phyloP scores from a whole-genome alignment of 1,284 basidiomycete species.

The Rhizoctonia solani region DNA sequence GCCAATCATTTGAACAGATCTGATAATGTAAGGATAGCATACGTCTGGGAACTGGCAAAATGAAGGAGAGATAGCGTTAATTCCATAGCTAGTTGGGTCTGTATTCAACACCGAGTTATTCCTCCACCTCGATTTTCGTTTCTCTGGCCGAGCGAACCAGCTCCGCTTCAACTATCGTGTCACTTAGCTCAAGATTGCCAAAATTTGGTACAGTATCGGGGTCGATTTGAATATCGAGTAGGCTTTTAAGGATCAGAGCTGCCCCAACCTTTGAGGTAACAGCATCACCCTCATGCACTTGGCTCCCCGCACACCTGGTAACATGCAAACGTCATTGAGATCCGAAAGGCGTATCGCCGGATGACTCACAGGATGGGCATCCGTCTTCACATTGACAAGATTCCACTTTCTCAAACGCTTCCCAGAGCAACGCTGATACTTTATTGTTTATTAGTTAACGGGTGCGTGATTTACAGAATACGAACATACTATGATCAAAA shows the following conservation, averaged over 20 bases:
- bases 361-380: constrained; percentile 67
- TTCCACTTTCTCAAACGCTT: constrained; percentile 68
- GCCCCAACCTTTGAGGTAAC: constrained; percentile 77
- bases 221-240: constrained; percentile 62
- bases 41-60: neutral
- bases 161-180: constrained; percentile 61
- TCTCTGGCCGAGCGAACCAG: constrained; percentile 54
- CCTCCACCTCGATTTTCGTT: constrained; percentile 54
- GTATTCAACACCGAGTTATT: neutral
- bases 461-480: constrained; percentile 15
- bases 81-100: too few species aligned
- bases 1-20: neutral
- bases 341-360: neutral
- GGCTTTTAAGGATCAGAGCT: constrained; percentile 61
- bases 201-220: constrained; percentile 38
- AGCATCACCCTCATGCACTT: constrained; percentile 67
- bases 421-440: constrained; percentile 65
- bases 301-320: constrained; percentile 63
- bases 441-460: neutral
- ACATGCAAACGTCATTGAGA: neutral
- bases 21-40: neutral
- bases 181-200: constrained; percentile 46
- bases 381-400: constrained; percentile 72
- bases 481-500: constrained; percentile 72
- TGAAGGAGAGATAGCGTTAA: too few species aligned